Base-by-base conservation (phyloP, 805 yeast species). In the Zygosaccharomyces kombuchaensis region DNA sequence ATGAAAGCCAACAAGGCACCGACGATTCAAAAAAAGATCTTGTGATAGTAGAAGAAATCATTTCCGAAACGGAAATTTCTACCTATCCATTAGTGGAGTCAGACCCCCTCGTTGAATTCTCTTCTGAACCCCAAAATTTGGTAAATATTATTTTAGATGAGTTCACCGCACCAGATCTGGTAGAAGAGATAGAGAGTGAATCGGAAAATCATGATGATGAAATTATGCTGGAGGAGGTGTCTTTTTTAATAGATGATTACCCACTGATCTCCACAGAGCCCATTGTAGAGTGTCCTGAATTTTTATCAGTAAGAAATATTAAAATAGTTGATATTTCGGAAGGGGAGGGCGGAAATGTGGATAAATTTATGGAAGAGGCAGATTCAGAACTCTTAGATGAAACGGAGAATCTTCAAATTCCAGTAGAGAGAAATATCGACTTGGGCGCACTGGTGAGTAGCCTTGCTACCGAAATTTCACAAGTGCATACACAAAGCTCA, bases 21-120 rank as follows among this genome's bases (percentile, higher is more conserved):
- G 12, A 14, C 29, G 17, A 34, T 13, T 13, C 19, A n/a, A 13
- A 22, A n/a, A 13, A 13, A 13, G 31, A 5, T 9, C 13, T 41
- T n/a, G n/a, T 10, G n/a, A n/a, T n/a, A 7, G 10, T 46, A 9
- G 46, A 39, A 40, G 50, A 46, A 17, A 19, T 46, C 1, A 25
- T 17, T 6, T 35, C 41, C 6, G 29, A 27, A 9, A 12, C 16
- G 2, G 43, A 29, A 13, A 25, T 19, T 9, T 34, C 16, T 8
- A 16, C 23, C 19, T 23, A 22, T 26, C 35, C 36, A 34, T 22
- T 40, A 7, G 27, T 50, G 12, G 30, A 34, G 21, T 43, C 48
- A 36, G 47, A 44, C 21, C 49, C 49, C 7, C n/a, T 36, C 6
- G 17, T 42, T 12, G 46, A 45, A 35, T 27, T 27, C 6, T 38